These are phyloP conservation scores for Musa schizocarpa DNA, from an alignment of 176 grass and related monocot species.

Conservation along the genomic window DNA sequence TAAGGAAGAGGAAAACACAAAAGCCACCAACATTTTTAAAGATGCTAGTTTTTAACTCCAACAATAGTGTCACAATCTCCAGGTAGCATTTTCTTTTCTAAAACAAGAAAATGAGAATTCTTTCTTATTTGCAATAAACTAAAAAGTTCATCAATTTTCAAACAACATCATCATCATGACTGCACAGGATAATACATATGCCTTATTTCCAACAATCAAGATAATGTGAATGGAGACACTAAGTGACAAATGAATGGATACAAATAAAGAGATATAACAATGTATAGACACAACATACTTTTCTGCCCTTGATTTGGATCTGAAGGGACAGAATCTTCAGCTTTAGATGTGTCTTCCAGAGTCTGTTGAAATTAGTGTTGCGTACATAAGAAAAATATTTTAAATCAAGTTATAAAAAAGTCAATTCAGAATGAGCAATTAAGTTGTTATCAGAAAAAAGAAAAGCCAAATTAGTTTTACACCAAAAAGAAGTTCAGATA, in stretches of 20 bases:
- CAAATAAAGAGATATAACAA: background rate
- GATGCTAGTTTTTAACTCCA: too few species aligned
- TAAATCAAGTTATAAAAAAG: background rate
- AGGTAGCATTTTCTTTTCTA: too few species aligned
- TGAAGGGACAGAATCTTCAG: background rate
- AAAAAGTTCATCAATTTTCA: background rate
- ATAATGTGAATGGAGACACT: too few species aligned
- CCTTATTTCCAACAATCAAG: too few species aligned
- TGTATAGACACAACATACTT: background rate
- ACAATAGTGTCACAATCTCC: too few species aligned
- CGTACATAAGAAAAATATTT: background rate
- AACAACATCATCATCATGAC: background rate
- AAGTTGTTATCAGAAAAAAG: background rate
- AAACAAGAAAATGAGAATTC: too few species aligned
- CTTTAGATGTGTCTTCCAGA: background rate
- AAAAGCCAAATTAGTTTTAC: background rate
- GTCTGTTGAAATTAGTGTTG: background rate
- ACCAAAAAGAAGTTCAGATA: background rate
- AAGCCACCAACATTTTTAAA: too few species aligned
- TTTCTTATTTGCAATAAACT: background rate
- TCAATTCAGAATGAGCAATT: background rate
- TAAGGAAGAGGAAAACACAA: too few species aligned
- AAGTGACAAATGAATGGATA: too few species aligned
- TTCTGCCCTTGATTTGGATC: background rate
- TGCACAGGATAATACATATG: too few species aligned